Percentiles rank a stretch among this genome's conserved stretches.
Conservation (phyloP, 805 yeast genomes). For the Candida montana region DNA sequence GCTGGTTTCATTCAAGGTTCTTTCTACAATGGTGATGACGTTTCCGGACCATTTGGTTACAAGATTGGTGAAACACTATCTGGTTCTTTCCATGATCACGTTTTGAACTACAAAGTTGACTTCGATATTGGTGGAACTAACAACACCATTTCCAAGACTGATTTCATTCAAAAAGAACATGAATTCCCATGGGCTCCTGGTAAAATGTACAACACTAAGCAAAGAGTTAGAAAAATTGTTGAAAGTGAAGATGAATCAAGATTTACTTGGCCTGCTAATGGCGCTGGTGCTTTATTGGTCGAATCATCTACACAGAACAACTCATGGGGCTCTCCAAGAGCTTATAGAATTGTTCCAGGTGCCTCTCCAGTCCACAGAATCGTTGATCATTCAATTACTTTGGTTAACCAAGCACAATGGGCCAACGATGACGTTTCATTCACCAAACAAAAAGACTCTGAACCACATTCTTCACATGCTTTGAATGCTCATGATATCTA, state of each 20-base stretch:
- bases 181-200: slow-evolving; percentile 26
- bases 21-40: slow-evolving; percentile 20
- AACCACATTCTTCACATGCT: slow-evolving; percentile 20
- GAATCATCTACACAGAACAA: slow-evolving; percentile 23
- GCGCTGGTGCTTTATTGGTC: slow-evolving; percentile 22
- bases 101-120: slow-evolving; percentile 25
- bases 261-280: slow-evolving; percentile 19
- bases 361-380: slow-evolving; percentile 20
- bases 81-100: slow-evolving; percentile 28
- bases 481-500: slow-evolving; percentile 20
- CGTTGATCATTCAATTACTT: slow-evolving; percentile 12
- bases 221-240: slow-evolving; percentile 12
- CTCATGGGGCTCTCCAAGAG: slow-evolving; percentile 26
- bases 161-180: slow-evolving; percentile 13
- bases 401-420: slow-evolving; percentile 22
- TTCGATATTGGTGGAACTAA: slow-evolving; percentile 25
- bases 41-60: slow-evolving; percentile 20
- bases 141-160: slow-evolving; percentile 18
- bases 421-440: slow-evolving; percentile 21
- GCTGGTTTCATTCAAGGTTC: slow-evolving; percentile 29
- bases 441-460: slow-evolving; percentile 24
- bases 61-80: slow-evolving; percentile 21
- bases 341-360: slow-evolving; percentile 24
- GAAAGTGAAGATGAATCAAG: slow-evolving; percentile 17
- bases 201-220: slow-evolving; percentile 15